These are phyloP conservation scores for Septoria petroselini DNA, from an alignment of 2,329 filamentous ascomycete species.

Conservation along the genomic window DNA sequence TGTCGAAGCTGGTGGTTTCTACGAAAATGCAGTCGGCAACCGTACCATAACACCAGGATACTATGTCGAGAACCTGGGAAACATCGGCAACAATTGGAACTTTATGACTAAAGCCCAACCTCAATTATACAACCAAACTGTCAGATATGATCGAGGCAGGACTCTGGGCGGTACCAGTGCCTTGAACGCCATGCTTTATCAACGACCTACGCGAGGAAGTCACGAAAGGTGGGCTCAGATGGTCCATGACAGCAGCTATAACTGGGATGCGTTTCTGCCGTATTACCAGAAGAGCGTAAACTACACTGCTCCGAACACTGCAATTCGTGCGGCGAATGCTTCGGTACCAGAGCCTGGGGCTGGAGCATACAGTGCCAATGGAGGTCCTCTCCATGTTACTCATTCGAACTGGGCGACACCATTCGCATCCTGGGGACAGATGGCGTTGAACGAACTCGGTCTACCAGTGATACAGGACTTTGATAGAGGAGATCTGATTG, in stretches of 20 bases:
- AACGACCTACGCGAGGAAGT: conserved; percentile 34
- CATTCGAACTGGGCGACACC: not conserved
- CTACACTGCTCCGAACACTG: conserved; percentile 3
- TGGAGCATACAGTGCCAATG: not conserved
- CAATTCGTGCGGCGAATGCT: conserved; percentile 6
- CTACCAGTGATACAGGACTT: conserved; percentile 15
- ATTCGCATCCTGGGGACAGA: not conserved
- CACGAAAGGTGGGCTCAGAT: conserved; percentile 39
- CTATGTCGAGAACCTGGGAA: conserved; percentile 6
- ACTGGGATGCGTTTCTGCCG: conserved; percentile 31
- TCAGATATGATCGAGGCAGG: conserved; percentile 31
- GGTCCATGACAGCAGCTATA: conserved; percentile 37
- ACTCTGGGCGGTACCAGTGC: conserved; percentile 25
- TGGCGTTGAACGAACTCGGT: conserved; percentile 6
- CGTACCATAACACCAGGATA: conserved; percentile 26
- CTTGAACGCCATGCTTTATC: conserved; percentile 30
- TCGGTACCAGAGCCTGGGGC: not conserved
- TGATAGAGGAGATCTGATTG: conserved; percentile 16
- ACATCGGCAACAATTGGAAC: conserved; percentile 20
- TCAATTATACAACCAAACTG: not conserved
- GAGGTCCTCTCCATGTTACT: not conserved
- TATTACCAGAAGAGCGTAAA: conserved; percentile 16
- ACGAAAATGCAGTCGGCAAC: conserved; percentile 27
- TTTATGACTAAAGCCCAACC: conserved; percentile 12
- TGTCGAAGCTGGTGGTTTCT: conserved; percentile 30